phyloP scores from a whole-genome alignment of 441 rosid genomes.

The Heliophila coronopifolia region DNA sequence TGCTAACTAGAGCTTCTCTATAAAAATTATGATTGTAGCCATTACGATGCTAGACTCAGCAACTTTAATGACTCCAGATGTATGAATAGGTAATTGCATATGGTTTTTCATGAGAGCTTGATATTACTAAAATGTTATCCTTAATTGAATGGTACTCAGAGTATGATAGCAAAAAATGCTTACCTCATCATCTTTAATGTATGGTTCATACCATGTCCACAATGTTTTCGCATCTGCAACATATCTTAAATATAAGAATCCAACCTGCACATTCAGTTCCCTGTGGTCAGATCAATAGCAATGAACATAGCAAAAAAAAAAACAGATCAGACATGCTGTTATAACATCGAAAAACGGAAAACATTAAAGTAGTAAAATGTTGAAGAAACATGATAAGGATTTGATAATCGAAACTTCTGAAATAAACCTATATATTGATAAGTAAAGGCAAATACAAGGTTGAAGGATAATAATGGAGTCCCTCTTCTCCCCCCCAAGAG shows the following conservation, averaged over 20 bases:
- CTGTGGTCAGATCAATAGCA: constrained; percentile 24
- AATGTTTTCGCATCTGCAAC: constrained; percentile 84
- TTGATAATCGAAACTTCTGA: too few relatives aligned
- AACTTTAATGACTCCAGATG: constrained; percentile 7
- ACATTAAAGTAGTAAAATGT: background rate
- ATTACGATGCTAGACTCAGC: background rate
- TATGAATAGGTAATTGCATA: background rate
- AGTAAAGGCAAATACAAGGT: too few relatives aligned
- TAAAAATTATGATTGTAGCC: too few relatives aligned
- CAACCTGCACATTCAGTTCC: constrained; percentile 52
- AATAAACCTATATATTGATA: too few relatives aligned
- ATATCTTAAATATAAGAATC: constrained; percentile 90
- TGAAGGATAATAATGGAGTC: too few relatives aligned
- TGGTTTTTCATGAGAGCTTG: background rate
- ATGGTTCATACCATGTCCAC: constrained; percentile 93
- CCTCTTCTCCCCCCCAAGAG: too few relatives aligned
- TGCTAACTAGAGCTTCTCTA: background rate
- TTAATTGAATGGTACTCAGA: background rate
- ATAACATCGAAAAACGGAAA: constrained; percentile 10
- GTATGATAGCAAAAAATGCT: background rate
- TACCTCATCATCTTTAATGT: constrained; percentile 92
- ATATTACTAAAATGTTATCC: background rate
- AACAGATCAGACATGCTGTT: background rate
- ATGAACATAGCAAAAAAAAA: constrained; percentile 14
- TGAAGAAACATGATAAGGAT: background rate